A percentile compares a stretch with the other conserved stretches of the same genome.
Evolutionary conservation across 345 rosid species (phyloP).

Genomic region (Geranium brycei): DNA sequence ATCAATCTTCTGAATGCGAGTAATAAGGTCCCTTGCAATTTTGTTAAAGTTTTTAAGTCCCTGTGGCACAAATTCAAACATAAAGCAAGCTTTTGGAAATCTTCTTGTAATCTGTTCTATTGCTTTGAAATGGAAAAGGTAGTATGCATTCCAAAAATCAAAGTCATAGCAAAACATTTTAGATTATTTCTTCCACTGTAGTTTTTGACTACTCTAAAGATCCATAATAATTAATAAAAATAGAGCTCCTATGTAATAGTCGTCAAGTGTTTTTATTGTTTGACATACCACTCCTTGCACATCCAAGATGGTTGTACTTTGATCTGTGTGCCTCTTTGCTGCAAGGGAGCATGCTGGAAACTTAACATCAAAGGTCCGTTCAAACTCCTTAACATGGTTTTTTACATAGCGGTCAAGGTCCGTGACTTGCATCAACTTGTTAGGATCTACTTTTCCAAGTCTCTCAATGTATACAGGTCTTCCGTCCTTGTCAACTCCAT

Average conservation of each 20-base stretch:
- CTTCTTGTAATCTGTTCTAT: neutral
- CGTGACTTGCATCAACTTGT: slow-evolving; percentile 88
- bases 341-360: slow-evolving; percentile 86
- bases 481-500: slow-evolving; percentile 89
- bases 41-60: slow-evolving; percentile 85
- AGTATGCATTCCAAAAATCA: neutral
- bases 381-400: slow-evolving; percentile 90
- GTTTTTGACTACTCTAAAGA: neutral
- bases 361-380: slow-evolving; percentile 62
- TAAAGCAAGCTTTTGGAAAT: neutral
- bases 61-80: slow-evolving; percentile 21
- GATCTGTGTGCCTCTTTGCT: slow-evolving; percentile 81
- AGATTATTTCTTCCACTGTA: neutral
- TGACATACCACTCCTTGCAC: slow-evolving; percentile 95
- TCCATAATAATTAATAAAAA: neutral
- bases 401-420: slow-evolving; percentile 78
- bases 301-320: slow-evolving; percentile 91
- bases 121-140: neutral
- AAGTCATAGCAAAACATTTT: too few relatives aligned
- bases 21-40: slow-evolving; percentile 80
- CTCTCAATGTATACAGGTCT: slow-evolving; percentile 88
- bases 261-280: neutral
- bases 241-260: neutral
- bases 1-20: slow-evolving; percentile 71
- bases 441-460: slow-evolving; percentile 70